Evolutionary conservation across 78 protist genomes (phyloP).

Genomic region (Dictyostelium capitatum): DNA sequence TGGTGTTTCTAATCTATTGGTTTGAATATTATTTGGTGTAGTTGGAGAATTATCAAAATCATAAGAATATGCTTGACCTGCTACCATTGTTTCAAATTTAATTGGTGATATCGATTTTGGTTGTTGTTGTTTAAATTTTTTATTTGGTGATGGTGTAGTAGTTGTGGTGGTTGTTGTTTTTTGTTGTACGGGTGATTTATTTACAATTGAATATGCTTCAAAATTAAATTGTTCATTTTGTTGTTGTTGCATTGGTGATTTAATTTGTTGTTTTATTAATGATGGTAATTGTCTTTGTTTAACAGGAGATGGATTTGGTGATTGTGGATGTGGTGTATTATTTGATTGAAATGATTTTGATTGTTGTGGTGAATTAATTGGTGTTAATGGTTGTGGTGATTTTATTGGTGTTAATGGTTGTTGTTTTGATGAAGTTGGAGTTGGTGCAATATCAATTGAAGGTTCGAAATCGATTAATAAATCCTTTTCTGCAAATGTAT

Average conservation of each 20-base stretch:
- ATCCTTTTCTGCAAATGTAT: not conserved
- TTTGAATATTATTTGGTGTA: not conserved
- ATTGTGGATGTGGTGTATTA: not conserved
- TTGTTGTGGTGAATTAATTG: not conserved
- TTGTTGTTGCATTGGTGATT: not conserved
- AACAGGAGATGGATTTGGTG: not conserved
- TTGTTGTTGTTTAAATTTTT: not conserved
- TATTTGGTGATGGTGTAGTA: not conserved
- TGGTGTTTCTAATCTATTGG: not conserved
- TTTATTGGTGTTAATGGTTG: not conserved
- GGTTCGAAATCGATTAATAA: not conserved
- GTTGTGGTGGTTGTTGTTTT: not conserved
- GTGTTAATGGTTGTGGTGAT: not conserved
- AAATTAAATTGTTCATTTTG: not conserved
- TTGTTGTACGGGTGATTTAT: not conserved
- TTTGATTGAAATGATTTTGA: not conserved
- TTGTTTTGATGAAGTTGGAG: not conserved
- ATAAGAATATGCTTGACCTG: no score
- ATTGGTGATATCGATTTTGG: not conserved
- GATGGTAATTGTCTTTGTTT: not conserved
- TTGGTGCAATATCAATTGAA: not conserved
- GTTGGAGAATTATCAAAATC: not conserved
- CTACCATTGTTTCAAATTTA: no score
- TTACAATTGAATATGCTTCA: not conserved
- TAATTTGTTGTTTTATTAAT: not conserved